Evolutionary conservation across 495 filamentous ascomycete genomes (phyloP).

Genomic region (Aspergillus asperescens): DNA sequence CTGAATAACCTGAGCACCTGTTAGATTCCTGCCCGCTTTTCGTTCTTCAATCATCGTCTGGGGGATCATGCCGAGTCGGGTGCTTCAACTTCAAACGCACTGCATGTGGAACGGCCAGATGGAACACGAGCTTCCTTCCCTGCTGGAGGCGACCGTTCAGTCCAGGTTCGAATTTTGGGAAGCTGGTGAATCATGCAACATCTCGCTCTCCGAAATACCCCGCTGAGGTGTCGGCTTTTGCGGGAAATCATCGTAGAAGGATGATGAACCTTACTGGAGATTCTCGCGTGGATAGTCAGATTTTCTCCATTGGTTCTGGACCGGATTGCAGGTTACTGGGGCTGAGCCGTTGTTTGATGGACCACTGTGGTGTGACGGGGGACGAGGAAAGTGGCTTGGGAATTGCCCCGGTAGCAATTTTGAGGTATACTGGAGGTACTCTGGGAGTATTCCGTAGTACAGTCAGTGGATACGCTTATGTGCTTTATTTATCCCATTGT

Average conservation of each 20-base stretch:
- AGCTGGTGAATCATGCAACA: conserved; percentile 10
- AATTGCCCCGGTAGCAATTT: too few relatives aligned
- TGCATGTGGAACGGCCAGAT: conserved; percentile 4
- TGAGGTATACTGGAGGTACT: too few relatives aligned
- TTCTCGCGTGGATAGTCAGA: neutral
- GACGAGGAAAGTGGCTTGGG: too few relatives aligned
- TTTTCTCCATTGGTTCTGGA: too few relatives aligned
- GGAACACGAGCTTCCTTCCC: neutral
- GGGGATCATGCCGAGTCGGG: too few relatives aligned
- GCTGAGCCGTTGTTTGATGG: too few relatives aligned
- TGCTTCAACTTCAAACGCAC: too few relatives aligned
- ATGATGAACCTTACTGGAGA: neutral
- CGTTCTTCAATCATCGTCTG: neutral
- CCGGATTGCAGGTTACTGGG: neutral
- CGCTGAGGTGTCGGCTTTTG: neutral
- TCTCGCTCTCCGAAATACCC: neutral
- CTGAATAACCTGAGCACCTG: neutral
- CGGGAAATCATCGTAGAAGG: neutral
- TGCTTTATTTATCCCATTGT: neutral
- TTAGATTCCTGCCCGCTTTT: neutral
- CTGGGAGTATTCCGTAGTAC: too few relatives aligned
- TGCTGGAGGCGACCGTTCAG: neutral
- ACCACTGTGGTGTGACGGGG: too few relatives aligned
- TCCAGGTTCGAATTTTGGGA: too few relatives aligned
- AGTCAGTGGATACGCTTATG: neutral